Conservation (phyloP, 2,329 filamentous ascomycete genomes). For the Verticillium nonalfalfae region DNA sequence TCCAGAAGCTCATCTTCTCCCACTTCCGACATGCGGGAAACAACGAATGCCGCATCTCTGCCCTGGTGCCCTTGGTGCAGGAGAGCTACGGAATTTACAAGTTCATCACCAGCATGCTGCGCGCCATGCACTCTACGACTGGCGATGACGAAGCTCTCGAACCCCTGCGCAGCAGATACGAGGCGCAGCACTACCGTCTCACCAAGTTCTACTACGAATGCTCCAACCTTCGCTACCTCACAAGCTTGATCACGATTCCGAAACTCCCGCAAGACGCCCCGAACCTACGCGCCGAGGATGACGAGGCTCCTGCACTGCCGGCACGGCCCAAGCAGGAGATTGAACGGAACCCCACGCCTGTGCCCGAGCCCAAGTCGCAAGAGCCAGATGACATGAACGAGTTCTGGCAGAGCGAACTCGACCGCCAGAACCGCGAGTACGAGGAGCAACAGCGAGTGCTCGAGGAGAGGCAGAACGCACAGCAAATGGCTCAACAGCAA, state of each 20-base stretch:
- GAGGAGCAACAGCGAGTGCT: conserved; percentile 88
- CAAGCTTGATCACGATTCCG: conserved; percentile 90
- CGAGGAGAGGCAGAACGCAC: conserved; percentile 78
- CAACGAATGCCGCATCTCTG: conserved; percentile 95
- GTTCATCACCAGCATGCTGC: conserved; percentile 98
- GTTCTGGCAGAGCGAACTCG: conserved; percentile 94
- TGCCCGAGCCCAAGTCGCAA: conserved; percentile 57
- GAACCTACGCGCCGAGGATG: conserved; percentile 79
- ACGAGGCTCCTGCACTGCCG: conserved; percentile 75
- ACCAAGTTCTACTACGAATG: conserved; percentile 99
- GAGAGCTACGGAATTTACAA: conserved; percentile 99
- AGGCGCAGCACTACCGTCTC: conserved; percentile 92
- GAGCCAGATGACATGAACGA: conserved; percentile 95
- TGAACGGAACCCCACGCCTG: conserved; percentile 60
- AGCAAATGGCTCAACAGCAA: conserved; percentile 75
- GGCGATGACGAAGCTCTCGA: conserved; percentile 90
- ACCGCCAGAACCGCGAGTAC: conserved; percentile 87
- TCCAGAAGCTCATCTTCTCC: conserved; percentile 97
- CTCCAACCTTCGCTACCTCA: conserved; percentile 93
- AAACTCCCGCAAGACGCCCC: conserved; percentile 93
- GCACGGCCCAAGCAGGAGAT: conserved; percentile 72
- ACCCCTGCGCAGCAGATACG: conserved; percentile 80
- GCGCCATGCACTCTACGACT: conserved; percentile 94
- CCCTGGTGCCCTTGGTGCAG: conserved; percentile 86
- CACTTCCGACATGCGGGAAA: conserved; percentile 88